Evolutionary conservation across 176 grass and related monocot species (phyloP).

Genomic region (Oryza longistaminata): DNA sequence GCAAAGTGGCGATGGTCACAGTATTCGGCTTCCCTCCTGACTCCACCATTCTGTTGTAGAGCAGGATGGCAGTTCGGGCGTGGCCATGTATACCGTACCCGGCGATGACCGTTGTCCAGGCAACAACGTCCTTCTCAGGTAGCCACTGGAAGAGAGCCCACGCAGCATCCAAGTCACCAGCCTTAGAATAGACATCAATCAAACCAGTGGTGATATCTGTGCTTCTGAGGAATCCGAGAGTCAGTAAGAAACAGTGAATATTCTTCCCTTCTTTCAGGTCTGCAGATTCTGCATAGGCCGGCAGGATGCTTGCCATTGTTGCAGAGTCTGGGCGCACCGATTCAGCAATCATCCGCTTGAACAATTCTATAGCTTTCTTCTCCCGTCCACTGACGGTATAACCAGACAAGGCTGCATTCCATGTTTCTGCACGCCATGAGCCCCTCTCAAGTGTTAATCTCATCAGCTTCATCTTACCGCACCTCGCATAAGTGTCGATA

Average conservation of each 20-base stretch:
- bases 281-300: conserved; percentile 49
- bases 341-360: conserved; percentile 61
- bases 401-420: conserved; percentile 74
- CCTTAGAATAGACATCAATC: conserved; percentile 56
- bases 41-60: conserved; percentile 55
- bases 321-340: conserved; percentile 44
- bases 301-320: conserved; percentile 60
- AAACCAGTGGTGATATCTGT: conserved; percentile 45
- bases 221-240: conserved; percentile 46
- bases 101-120: conserved; percentile 59
- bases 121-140: conserved; percentile 53
- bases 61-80: conserved; percentile 47
- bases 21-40: conserved; percentile 44
- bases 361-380: conserved; percentile 44
- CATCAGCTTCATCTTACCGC: conserved; percentile 26
- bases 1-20: conserved; percentile 58
- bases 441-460: conserved; percentile 35
- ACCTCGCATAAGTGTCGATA: conserved; percentile 55
- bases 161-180: conserved; percentile 43
- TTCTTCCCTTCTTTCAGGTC: conserved; percentile 46
- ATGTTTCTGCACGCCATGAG: conserved; percentile 51
- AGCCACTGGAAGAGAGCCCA: conserved; percentile 55
- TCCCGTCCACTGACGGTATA: conserved; percentile 6
- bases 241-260: conserved; percentile 56
- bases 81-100: conserved; percentile 60